Evolutionary conservation across 2,329 filamentous ascomycete species (phyloP), one percentile per base, ranked within the genome.

Genomic region (Capronia epimyces): DNA sequence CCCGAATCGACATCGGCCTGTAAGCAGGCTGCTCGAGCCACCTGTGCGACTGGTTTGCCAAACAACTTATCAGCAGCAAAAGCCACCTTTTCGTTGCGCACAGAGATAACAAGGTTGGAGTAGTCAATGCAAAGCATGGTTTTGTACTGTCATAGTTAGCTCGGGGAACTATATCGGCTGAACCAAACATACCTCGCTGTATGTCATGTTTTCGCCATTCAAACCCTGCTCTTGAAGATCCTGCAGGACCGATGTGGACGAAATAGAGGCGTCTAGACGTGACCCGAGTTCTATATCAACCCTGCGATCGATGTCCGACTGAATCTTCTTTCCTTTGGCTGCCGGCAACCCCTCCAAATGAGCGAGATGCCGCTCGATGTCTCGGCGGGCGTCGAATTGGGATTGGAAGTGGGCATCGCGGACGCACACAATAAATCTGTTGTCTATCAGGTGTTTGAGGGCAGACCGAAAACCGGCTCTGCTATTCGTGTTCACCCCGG

Each of bases 311-410:
- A 83, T 77, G 27, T 84, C 80, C 1, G 75, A 73, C 56, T 84
- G 85, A 56, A 83, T 79, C 66, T 87, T 90, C 1, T 75, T 74
- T 22, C 82, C 82, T 43, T 78, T 81, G 40, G 39, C 44, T 13
- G 41, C 25, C 74, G 37, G 73, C 72, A 7, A 74, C 70, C 50
- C 78, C 81, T 21, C 76, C 62, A 13, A 75, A 74, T 44, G 76
- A 75, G 43, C 78, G 77, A 25, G 84, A 74, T 21, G 83, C 75
- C 39, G 45, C 25, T 84, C 80, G n/a, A 86, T 77, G 49, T 83
- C 77, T 45, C 69, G 67, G 50, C 74, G 64, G 22, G 71, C 63
- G 52, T 78, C 87, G 44, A 80, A 75, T 1, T 81, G 76, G 42
- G 78, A 74, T n/a, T 73, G 68, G 50, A 75, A 77, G 15, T 74